Base-by-base conservation (phyloP, 441 rosid species). In the Cnidoscolus chayamansa region DNA sequence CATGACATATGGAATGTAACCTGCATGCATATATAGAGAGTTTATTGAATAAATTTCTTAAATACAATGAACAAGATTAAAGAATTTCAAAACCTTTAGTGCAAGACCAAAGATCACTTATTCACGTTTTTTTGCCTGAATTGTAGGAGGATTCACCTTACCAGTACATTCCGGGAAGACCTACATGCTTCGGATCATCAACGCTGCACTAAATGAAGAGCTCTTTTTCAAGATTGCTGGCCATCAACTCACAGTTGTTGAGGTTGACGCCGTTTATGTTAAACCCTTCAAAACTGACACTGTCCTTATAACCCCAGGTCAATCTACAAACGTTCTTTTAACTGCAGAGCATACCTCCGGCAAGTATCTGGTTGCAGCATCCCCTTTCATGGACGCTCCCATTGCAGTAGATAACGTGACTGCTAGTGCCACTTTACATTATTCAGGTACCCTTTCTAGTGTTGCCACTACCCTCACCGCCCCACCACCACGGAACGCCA, bases 161-260 rank as follows among this genome's bases (percentile, higher is more conserved):
- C 82, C 85, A 0, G 98, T 94, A 0, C 74, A 80, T 49, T 81
- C 62, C 16, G 87, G 91, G 2, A 85, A 85, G 77, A 92, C 93
- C 59, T 94, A 92, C 80, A 53, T 94, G 79, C 86, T 94, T 12
- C 86, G 98, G 37, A 76, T 94, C n/a, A 48, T 94, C 85, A 92
- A 88, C 3, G 96, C 98, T 71, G 96, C 96, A 63, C 89, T 92
- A 64, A 92, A 94, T 79, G 97, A 90, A 76, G 98, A 94, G 78
- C 91, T 94, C 48, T 94, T 94, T 80, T 92, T 94, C 84, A 88
- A 90, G 74, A 82, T 92, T 58, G 97, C 96, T 0, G 94, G 92
- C 8, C 99, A 92, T 81, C 77, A 72, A 64, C 83, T 94, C 76
- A 94, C 94, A 12, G 90, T 92, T 11, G 96, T 92, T 0, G 98